A percentile compares a stretch with the other conserved stretches of the same genome.
Evolutionary conservation across 345 rosid genomes (phyloP).

Genomic region (Bretschneidera sinensis): DNA sequence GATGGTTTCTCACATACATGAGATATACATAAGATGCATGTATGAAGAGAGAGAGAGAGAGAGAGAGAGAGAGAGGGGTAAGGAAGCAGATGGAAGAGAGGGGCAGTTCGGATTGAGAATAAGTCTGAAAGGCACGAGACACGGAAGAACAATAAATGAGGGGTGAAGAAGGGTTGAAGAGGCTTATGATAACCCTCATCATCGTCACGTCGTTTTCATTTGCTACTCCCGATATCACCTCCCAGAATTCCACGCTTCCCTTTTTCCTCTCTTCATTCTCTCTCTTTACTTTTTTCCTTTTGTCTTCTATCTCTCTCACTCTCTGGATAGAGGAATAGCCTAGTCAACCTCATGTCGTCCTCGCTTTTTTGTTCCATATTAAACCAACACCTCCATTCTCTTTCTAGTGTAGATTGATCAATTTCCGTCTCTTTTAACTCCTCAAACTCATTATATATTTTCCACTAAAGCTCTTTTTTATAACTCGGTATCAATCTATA

Average conservation of each 20-base stretch:
- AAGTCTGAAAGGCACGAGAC: slow-evolving; percentile 87
- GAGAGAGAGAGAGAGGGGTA: slow-evolving; percentile 37
- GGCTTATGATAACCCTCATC: slow-evolving; percentile 57
- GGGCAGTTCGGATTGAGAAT: slow-evolving; percentile 90
- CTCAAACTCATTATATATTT: not conserved
- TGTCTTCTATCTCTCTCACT: slow-evolving; percentile 5
- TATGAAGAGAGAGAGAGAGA: slow-evolving; percentile 15
- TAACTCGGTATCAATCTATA: slow-evolving; percentile 9
- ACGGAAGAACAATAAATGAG: slow-evolving; percentile 44
- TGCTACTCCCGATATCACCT: slow-evolving; percentile 65
- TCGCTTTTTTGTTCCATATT: slow-evolving; percentile 29
- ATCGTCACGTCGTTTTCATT: slow-evolving; percentile 89
- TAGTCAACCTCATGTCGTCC: slow-evolving; percentile 53
- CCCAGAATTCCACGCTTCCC: slow-evolving; percentile 85
- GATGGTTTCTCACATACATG: no score
- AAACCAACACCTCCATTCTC: slow-evolving; percentile 25
- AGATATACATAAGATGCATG: no score
- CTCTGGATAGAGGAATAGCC: slow-evolving; percentile 15
- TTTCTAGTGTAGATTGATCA: slow-evolving; percentile 20
- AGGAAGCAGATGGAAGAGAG: slow-evolving; percentile 28
- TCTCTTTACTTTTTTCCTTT: slow-evolving; percentile 13
- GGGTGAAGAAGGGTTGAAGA: slow-evolving; percentile 37
- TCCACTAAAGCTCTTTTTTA: not conserved
- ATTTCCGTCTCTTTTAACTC: slow-evolving; percentile 29
- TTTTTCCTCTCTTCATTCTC: not conserved